Base-by-base conservation (phyloP, 768 basidiomycete species). In the Exidia glandulosa region DNA sequence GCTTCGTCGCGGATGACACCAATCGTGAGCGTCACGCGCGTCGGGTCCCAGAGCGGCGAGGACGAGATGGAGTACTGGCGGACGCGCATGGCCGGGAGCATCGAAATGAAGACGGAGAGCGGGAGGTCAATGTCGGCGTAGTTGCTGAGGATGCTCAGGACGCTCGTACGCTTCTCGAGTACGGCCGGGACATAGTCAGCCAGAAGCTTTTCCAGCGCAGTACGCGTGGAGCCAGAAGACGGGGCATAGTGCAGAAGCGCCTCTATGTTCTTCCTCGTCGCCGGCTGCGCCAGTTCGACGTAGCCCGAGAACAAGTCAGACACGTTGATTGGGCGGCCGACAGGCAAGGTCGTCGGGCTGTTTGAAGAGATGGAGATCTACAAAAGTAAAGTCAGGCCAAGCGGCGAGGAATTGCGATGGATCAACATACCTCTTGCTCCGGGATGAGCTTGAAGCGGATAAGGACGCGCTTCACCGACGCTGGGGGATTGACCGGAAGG, bases 41-140 rank as follows among this genome's bases (percentile, higher is more conserved):
- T 65, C 7, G 78, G 69, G 60, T 77, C 72, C 72, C 74, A 74
- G 7, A 81, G 68, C 3, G 78, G 78, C 2, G 77, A 78, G 1
- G 77, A 78, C 0, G 79, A 79, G 63, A 79, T 79, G 2, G 77
- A 79, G 68, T 81, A 79, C 66, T 79, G 78, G n/a, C 79, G 69
- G 56, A 78, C 70, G 41, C 77, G 76, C 74, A 79, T 79, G 2
- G 77, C 66, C 6, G 77, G 78, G 12, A 79, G 72, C 65, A 77
- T 70, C 25, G 67, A 66, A 29, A 81, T 65, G 69, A 74, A 79
- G 3, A 69, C 66, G 9, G 66, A 64, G 36, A 79, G 69, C 16
- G 73, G 62, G 25, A 79, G 67, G 32, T 70, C 60, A 59, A 81
- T 69, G 57, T 73, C 66, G 1, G 71, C 63, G 62, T 75, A 69